Conservation (phyloP, 192 early-diverging fungal species). For the Coemansia sp. region DNA sequence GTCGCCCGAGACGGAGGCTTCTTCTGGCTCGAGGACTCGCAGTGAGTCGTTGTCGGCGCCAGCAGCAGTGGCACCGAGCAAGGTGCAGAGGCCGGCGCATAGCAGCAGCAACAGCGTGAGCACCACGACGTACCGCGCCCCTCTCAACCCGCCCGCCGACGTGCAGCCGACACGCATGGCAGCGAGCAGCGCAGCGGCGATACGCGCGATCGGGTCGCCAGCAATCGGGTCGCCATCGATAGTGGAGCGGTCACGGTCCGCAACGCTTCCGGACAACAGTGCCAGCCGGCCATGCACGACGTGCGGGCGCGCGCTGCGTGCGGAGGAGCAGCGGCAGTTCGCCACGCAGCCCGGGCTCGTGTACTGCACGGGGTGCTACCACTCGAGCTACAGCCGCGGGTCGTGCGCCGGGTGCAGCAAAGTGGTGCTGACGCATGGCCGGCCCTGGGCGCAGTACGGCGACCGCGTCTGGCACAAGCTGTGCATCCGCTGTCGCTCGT, state of each 20-base stretch:
- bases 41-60: slow-evolving; percentile 32
- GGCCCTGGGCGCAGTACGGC: slow-evolving; percentile 56
- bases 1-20: background rate
- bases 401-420: slow-evolving; percentile 50
- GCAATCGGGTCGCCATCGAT: background rate
- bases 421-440: slow-evolving; percentile 54
- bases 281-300: slow-evolving; percentile 33
- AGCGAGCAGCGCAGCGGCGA: background rate
- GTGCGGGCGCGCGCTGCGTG: slow-evolving; percentile 29
- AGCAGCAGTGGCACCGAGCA: background rate
- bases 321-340: slow-evolving; percentile 55
- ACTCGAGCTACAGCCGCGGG: slow-evolving; percentile 54
- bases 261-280: slow-evolving; percentile 36
- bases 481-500: slow-evolving; percentile 51
- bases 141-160: background rate
- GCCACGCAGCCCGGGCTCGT: slow-evolving; percentile 45
- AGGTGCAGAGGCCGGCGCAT: slow-evolving; percentile 4
- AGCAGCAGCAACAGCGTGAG: slow-evolving; percentile 9
- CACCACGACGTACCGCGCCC: background rate
- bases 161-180: background rate
- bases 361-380: slow-evolving; percentile 56
- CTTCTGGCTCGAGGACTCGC: slow-evolving; percentile 5
- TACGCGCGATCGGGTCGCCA: background rate
- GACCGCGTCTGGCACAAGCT: slow-evolving; percentile 57
- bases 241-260: slow-evolving; percentile 36